Evolutionary conservation across 441 rosid species (phyloP), one percentile per base, ranked within the genome.

Genomic region (Syzygium malaccense): DNA sequence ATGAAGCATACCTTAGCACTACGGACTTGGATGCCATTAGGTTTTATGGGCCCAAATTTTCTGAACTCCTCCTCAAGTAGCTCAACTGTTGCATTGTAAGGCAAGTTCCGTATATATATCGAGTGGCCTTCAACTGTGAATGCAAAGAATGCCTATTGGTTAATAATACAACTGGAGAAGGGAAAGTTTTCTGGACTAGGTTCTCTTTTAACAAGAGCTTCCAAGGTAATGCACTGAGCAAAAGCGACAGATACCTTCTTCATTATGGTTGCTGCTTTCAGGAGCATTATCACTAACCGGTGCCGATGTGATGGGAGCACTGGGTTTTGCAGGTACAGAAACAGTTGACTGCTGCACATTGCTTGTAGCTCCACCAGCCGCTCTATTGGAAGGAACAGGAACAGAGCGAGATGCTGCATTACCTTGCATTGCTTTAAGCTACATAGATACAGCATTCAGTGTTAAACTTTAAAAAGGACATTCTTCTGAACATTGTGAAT

Each of bases 1-100:
- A 45, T 51, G 32, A 91, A 89, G 51, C 89, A 86, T 86, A 98
- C 98, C 99, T 96, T 98, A 89, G 93, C 94, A 91, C 97, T 96
- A 92, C 99, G 92, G 93, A 98, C 99, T 97, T 98, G 99, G 92
- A 98, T 94, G 68, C 99, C 99, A 55, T 93, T 91, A 30, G 88
- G 94, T 93, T 95, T 98, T 78, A 98, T 98, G 62, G 98, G 93
- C 75, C 99, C 99, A 92, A 93, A 97, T 85, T 85, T 94, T 92
- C 93, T 93, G 90, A 98, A 98, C 88, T 91, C 93, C 86, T 95
- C 96, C 89, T 91, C 95, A 60, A 98, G 99, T 90, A 94, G 97
- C 53, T 91, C 90, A 86, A 93, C 94, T 62, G 98, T 98, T 84
- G 99, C 96, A 89, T 91, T 92, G 91, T 90, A 95, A 23, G 99